Evolutionary conservation across 2,329 filamentous ascomycete genomes (phyloP), one percentile per base, ranked within the genome.

Genomic region (Microascus cirrosus): DNA sequence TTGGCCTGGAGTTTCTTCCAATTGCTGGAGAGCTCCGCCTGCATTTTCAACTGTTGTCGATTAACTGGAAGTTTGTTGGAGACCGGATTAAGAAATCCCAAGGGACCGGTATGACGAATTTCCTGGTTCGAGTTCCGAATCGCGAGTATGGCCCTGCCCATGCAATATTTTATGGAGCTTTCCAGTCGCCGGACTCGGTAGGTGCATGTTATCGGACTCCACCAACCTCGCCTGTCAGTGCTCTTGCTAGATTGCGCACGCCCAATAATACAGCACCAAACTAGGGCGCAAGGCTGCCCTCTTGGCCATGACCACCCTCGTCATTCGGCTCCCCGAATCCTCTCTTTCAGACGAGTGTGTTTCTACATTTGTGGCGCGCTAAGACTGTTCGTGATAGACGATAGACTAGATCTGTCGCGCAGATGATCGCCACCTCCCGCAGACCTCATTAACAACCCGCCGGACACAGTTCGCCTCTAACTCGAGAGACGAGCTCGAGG

Each of bases 1-100:
- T 79, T 79, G 62, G 81, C 80, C 72, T 90, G 87, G 58, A 92
- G 77, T 72, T 81, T 86, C 72, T 90, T 90, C 88, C 88, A 92
- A 68, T 92, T 92, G 57, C 81, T 83, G 13, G 83, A 86, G 36
- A 86, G 71, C 64, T 74, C 45, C 45, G 10, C 45, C 12, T 50
- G 45, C 45, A 50, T 50, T 11, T 50, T 50, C 20, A 24, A 24
- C 5, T 5, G 24, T 6, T 22, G 22, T 4, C 5, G n/a, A 50
- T 12, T 20, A 22, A 20, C n/a, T 50, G 20, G 20, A 10, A 12
- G n/a, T 50, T 24, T 11, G 20, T 5, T 20, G 7, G 13, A 22
- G 45, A 50, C 11, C 20, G n/a, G 6, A 50, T 13, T 2, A 20
- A 50, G 20, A 50, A 48, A 24, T 10, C 20, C 45, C 45, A 2